Conservation (phyloP, 305 asterid species). For the Solanum hybrid region DNA sequence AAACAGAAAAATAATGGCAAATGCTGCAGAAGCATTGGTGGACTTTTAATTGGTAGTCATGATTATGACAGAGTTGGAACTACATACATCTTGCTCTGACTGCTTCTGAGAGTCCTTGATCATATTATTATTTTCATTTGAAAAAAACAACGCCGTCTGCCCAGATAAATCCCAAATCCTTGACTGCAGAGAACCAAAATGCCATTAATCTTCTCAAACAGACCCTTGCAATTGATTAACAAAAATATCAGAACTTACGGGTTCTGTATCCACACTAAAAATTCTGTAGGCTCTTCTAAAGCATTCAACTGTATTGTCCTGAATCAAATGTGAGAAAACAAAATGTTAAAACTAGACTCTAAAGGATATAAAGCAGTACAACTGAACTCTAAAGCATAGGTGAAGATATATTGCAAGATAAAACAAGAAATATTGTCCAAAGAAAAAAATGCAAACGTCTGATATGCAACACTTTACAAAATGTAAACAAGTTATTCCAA, state of each 20-base stretch:
- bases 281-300: conserved; percentile 87
- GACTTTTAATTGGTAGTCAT: neutral
- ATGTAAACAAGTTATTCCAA: neutral
- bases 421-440: neutral
- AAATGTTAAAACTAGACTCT: conserved; percentile 2
- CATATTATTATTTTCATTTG: conserved; percentile 54
- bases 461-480: neutral
- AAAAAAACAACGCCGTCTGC: conserved; percentile 55
- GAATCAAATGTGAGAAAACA: conserved; percentile 18
- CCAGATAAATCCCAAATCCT: conserved; percentile 95
- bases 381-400: neutral
- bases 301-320: conserved; percentile 92
- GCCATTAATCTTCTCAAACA: conserved; percentile 19
- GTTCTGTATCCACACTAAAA: conserved; percentile 64
- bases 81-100: conserved; percentile 79
- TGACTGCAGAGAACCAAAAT: conserved; percentile 40
- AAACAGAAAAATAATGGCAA: neutral
- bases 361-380: neutral
- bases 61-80: neutral
- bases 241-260: conserved; percentile 36
- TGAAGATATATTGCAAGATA: neutral
- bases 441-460: neutral
- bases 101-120: conserved; percentile 57
- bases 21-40: neutral
- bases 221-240: neutral